phyloP scores from a whole-genome alignment of 2,329 filamentous ascomycete genomes.

The Aureobasidium sp. region DNA sequence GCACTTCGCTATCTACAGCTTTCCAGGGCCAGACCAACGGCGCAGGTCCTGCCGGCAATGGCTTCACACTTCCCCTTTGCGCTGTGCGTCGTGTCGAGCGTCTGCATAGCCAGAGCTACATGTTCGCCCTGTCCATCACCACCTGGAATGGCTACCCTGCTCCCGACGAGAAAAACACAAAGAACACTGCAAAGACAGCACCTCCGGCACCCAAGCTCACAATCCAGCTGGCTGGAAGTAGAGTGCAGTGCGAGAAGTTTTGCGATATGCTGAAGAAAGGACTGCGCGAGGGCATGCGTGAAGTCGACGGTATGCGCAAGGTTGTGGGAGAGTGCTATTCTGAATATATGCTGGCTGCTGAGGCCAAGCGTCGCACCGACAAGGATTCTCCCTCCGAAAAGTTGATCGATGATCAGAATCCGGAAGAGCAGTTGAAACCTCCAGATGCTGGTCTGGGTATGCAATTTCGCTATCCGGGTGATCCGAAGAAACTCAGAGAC shows the following conservation, averaged over 20 bases:
- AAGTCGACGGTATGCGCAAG: constrained; percentile 72
- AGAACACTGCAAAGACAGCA: constrained; percentile 27
- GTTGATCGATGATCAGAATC: constrained; percentile 23
- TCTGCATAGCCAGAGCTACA: constrained; percentile 82
- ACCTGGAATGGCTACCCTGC: constrained; percentile 72
- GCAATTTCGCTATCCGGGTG: constrained; percentile 89
- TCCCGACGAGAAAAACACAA: constrained; percentile 39
- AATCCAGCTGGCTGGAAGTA: constrained; percentile 79
- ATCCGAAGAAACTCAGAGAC: constrained; percentile 86
- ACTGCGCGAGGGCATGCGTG: constrained; percentile 75
- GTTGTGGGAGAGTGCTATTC: constrained; percentile 85
- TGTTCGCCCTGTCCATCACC: constrained; percentile 88
- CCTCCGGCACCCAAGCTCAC: constrained; percentile 79
- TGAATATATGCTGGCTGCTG: constrained; percentile 59
- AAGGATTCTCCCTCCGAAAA: constrained; percentile 36
- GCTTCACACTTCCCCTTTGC: constrained; percentile 88
- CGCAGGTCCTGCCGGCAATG: constrained; percentile 85
- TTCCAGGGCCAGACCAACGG: constrained; percentile 93
- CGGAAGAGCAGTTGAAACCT: constrained; percentile 32
- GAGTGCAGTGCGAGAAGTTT: constrained; percentile 86
- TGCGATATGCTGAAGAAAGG: constrained; percentile 93
- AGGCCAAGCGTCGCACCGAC: constrained; percentile 29
- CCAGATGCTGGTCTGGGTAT: constrained; percentile 93
- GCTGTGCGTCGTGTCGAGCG: constrained; percentile 87
- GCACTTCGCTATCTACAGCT: constrained; percentile 65